phyloP scores from a whole-genome alignment of 179 eudicot genomes.

The Camellia oleifera region DNA sequence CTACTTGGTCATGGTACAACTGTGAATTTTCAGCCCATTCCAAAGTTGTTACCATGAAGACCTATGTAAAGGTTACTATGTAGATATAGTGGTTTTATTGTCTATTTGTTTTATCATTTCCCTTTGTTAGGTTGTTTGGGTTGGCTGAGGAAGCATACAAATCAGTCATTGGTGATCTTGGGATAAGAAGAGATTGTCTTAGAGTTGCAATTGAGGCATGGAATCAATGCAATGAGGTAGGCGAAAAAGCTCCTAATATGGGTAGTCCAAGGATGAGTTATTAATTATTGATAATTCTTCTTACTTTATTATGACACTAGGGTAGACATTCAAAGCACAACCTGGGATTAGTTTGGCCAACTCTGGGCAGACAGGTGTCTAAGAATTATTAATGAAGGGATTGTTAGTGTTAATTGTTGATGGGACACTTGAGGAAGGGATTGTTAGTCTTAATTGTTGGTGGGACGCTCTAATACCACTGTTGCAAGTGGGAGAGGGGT shows the following conservation, averaged over 20 bases:
- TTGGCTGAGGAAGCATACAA: conserved; percentile 8
- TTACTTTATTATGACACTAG: too few relatives aligned
- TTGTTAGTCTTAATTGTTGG: too few relatives aligned
- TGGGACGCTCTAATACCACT: too few relatives aligned
- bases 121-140: background rate
- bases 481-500: too few relatives aligned
- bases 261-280: conserved; percentile 52
- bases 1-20: too few relatives aligned
- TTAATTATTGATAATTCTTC: background rate
- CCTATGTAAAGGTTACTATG: background rate
- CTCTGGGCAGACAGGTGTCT: too few relatives aligned
- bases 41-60: background rate
- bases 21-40: background rate
- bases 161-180: conserved; percentile 61
- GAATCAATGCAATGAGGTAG: conserved; percentile 73
- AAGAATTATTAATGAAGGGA: too few relatives aligned
- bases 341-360: too few relatives aligned
- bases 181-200: conserved; percentile 62
- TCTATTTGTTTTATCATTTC: background rate
- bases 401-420: too few relatives aligned
- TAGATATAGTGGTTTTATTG: background rate
- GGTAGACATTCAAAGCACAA: too few relatives aligned
- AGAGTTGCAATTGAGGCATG: conserved; percentile 63
- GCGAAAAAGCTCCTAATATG: conserved; percentile 58
- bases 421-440: too few relatives aligned